Conservation (phyloP, 495 filamentous ascomycete species). For the Tuber calosporum region DNA sequence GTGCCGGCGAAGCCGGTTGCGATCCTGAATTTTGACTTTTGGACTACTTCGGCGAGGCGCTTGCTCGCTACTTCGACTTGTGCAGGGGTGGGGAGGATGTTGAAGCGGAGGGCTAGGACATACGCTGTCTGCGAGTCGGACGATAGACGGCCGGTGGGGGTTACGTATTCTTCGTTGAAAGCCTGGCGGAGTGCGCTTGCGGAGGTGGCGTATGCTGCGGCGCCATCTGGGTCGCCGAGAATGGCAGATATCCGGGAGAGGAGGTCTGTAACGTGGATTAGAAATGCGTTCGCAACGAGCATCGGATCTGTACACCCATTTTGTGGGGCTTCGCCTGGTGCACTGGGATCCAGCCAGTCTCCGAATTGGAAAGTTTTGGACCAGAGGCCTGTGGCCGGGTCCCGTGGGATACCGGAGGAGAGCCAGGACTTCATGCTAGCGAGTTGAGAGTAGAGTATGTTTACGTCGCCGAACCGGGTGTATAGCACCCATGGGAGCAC, state of each 20-base stretch:
- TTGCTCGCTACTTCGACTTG: slow-evolving; percentile 42
- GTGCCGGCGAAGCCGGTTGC: slow-evolving; percentile 54
- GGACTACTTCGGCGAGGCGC: slow-evolving; percentile 45
- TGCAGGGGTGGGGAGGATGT: slow-evolving; percentile 43
- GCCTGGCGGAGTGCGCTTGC: not conserved
- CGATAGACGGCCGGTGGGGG: slow-evolving; percentile 42
- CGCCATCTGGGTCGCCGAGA: not conserved
- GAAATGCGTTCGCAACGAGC: slow-evolving; percentile 51
- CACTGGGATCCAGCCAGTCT: slow-evolving; percentile 52
- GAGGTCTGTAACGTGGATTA: slow-evolving; percentile 47
- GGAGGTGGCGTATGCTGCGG: slow-evolving; percentile 30
- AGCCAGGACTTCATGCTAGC: slow-evolving; percentile 48
- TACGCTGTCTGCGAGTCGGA: slow-evolving; percentile 50
- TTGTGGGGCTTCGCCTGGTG: slow-evolving; percentile 46
- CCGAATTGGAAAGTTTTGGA: slow-evolving; percentile 45
- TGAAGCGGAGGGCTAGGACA: slow-evolving; percentile 47
- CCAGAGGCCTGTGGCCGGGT: slow-evolving; percentile 44
- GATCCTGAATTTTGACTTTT: slow-evolving; percentile 46
- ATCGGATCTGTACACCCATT: slow-evolving; percentile 44
- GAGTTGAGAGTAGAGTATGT: slow-evolving; percentile 46
- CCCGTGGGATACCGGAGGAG: slow-evolving; percentile 47
- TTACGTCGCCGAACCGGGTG: slow-evolving; percentile 44
- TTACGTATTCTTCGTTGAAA: not conserved
- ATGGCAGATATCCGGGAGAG: slow-evolving; percentile 20
- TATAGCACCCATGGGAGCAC: slow-evolving; percentile 48